phyloP scores from a whole-genome alignment of 2,329 filamentous ascomycete species.

The Ceratocystis diversiconidia region DNA sequence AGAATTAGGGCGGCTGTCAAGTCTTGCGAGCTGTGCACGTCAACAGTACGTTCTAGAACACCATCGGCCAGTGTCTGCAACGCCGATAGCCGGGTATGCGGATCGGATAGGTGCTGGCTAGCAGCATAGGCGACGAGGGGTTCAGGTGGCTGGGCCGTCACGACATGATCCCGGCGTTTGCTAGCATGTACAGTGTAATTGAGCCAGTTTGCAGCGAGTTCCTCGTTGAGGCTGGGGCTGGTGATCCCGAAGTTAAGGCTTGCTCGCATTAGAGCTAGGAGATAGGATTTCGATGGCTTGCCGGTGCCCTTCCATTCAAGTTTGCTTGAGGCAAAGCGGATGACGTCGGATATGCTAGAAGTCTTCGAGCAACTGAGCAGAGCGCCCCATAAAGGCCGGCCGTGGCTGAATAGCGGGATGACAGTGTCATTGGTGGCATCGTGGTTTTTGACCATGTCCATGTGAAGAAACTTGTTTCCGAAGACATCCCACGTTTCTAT shows the following conservation, averaged over 20 bases:
- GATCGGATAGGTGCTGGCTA: constrained; percentile 9
- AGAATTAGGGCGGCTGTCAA: constrained; percentile 11
- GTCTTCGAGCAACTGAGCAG: constrained; percentile 10
- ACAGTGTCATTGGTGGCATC: constrained; percentile 2
- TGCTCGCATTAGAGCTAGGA: constrained; percentile 12
- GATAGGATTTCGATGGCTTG: constrained; percentile 6
- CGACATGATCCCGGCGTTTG: constrained; percentile 11
- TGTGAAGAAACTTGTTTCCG: background rate
- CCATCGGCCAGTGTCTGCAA: constrained; percentile 11
- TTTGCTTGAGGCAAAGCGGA: constrained; percentile 13
- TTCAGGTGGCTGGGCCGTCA: constrained; percentile 15
- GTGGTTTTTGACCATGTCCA: background rate
- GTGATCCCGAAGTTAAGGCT: constrained; percentile 7
- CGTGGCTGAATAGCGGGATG: constrained; percentile 8
- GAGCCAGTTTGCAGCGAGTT: constrained; percentile 12
- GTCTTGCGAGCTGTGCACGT: constrained; percentile 9
- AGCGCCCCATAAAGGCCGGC: constrained; percentile 16
- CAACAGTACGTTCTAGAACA: constrained; percentile 5
- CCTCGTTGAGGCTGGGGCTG: constrained; percentile 7
- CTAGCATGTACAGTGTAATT: constrained; percentile 13
- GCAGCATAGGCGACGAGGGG: constrained; percentile 14
- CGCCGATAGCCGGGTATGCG: constrained; percentile 5
- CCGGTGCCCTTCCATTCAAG: constrained; percentile 3
- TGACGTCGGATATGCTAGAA: constrained; percentile 9
- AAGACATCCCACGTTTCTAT: constrained; percentile 12